phyloP scores from a whole-genome alignment of 129 eudicot genomes.

The Sambucus nigra region DNA sequence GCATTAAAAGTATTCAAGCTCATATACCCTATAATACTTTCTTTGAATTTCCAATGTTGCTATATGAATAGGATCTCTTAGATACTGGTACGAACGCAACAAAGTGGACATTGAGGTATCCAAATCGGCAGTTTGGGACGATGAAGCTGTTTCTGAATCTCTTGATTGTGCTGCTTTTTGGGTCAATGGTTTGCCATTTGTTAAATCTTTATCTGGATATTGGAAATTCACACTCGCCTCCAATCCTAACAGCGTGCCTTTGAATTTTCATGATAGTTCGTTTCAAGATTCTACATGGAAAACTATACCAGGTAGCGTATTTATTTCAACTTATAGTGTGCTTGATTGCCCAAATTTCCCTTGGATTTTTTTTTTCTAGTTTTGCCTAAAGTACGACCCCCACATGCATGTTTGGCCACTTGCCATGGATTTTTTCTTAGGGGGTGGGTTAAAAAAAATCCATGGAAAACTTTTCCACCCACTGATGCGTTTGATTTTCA shows the following conservation, averaged over 20 bases:
- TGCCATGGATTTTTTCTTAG: too few species aligned
- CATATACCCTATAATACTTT: too few species aligned
- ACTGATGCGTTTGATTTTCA: too few species aligned
- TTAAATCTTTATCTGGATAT: conserved; percentile 71
- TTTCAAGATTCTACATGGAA: conserved; percentile 80
- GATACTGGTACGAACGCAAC: conserved; percentile 78
- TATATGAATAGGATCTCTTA: conserved; percentile 58
- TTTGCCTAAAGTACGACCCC: too few species aligned
- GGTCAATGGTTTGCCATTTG: conserved; percentile 81
- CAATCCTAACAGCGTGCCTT: conserved; percentile 45
- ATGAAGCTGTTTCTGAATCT: conserved; percentile 70
- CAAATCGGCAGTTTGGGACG: conserved; percentile 83
- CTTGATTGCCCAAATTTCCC: neutral
- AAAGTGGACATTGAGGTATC: conserved; percentile 55
- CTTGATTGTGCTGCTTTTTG: conserved; percentile 81
- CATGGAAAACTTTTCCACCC: too few species aligned
- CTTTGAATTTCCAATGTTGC: conserved; percentile 1
- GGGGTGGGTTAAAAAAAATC: too few species aligned
- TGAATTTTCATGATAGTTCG: conserved; percentile 41
- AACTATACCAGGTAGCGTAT: conserved; percentile 61
- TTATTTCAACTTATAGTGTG: neutral
- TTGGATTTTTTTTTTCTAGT: too few species aligned
- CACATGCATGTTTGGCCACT: too few species aligned
- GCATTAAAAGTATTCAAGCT: too few species aligned
- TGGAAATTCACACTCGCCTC: conserved; percentile 82